A percentile compares a stretch with the other conserved stretches of the same genome.
phyloP scores from a whole-genome alignment of 768 basidiomycete genomes.

The Chiua virens region DNA sequence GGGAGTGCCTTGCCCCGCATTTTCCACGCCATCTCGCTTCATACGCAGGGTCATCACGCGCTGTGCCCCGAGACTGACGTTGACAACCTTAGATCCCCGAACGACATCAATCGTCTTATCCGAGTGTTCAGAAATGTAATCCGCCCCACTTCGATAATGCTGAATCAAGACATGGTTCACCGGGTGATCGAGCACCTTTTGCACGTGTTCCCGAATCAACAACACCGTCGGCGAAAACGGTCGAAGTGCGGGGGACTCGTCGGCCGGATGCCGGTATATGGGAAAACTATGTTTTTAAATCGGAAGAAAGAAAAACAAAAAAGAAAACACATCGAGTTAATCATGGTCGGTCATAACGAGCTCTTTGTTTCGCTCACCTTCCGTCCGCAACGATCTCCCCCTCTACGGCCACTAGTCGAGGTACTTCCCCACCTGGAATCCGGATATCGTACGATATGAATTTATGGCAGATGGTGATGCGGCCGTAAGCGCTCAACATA shows the following conservation, averaged over 20 bases:
- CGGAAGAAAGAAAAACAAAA: not conserved
- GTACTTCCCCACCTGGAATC: slow-evolving; percentile 69
- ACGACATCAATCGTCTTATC: slow-evolving; percentile 86
- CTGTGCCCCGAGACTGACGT: slow-evolving; percentile 78
- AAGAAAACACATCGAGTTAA: not conserved
- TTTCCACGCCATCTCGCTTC: slow-evolving; percentile 49
- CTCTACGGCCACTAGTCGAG: slow-evolving; percentile 62
- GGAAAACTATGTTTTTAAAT: slow-evolving; percentile 50
- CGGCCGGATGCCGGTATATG: slow-evolving; percentile 80
- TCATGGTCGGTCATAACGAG: slow-evolving; percentile 8
- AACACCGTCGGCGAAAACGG: slow-evolving; percentile 71
- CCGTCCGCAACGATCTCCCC: slow-evolving; percentile 53
- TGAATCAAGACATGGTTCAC: slow-evolving; percentile 87
- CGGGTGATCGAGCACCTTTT: slow-evolving; percentile 57
- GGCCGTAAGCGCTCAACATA: slow-evolving; percentile 27
- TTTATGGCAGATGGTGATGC: not conserved
- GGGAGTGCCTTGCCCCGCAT: slow-evolving; percentile 23
- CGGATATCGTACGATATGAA: slow-evolving; percentile 4
- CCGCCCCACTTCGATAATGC: slow-evolving; percentile 73
- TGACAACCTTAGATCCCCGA: slow-evolving; percentile 71
- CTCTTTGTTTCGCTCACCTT: slow-evolving; percentile 36
- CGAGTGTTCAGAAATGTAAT: slow-evolving; percentile 85
- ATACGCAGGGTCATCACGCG: slow-evolving; percentile 72
- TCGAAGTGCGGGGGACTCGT: slow-evolving; percentile 67
- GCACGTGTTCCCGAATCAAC: slow-evolving; percentile 61